These are phyloP conservation scores for carrot (Daucus carota) DNA, from an alignment of 129 eudicot species.

Conservation along the genomic window DNA sequence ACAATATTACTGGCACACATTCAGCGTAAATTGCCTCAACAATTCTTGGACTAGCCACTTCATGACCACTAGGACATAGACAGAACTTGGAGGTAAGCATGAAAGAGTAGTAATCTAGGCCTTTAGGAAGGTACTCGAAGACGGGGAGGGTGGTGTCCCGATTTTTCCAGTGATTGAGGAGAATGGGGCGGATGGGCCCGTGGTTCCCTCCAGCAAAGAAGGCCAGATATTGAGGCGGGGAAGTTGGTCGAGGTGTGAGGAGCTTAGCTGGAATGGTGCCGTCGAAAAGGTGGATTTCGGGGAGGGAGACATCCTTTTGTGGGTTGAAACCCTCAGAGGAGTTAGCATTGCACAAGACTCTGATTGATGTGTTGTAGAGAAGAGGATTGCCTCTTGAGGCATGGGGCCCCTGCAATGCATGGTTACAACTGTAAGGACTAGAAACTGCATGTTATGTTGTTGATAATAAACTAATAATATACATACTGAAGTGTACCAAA, in stretches of 20 bases:
- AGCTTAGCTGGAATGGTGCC: slow-evolving; percentile 49
- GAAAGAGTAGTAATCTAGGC: slow-evolving; percentile 44
- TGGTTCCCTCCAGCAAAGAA: slow-evolving; percentile 93
- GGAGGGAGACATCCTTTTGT: slow-evolving; percentile 81
- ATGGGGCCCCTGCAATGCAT: slow-evolving; percentile 62
- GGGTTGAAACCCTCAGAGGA: slow-evolving; percentile 93
- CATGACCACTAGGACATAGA: slow-evolving; percentile 90
- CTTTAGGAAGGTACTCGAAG: slow-evolving; percentile 67
- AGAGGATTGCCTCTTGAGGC: slow-evolving; percentile 53
- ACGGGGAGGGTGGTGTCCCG: slow-evolving; percentile 49
- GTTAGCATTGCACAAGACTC: slow-evolving; percentile 92
- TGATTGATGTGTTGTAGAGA: slow-evolving; percentile 72
- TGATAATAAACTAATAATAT: no score
- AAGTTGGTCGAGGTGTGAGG: slow-evolving; percentile 34
- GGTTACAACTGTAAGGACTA: not conserved
- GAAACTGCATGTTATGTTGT: not conserved
- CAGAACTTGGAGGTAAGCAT: slow-evolving; percentile 70
- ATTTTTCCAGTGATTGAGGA: slow-evolving; percentile 66
- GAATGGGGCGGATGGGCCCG: slow-evolving; percentile 75
- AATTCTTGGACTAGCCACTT: slow-evolving; percentile 92
- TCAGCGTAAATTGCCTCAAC: slow-evolving; percentile 79
- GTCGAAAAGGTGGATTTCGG: slow-evolving; percentile 51
- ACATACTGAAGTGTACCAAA: no score
- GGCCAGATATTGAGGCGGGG: slow-evolving; percentile 54
- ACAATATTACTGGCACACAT: slow-evolving; percentile 74